Percentiles rank a stretch among this genome's conserved stretches.
Evolutionary conservation across 495 filamentous ascomycete species (phyloP).

Genomic region (Penicillium daleae): DNA sequence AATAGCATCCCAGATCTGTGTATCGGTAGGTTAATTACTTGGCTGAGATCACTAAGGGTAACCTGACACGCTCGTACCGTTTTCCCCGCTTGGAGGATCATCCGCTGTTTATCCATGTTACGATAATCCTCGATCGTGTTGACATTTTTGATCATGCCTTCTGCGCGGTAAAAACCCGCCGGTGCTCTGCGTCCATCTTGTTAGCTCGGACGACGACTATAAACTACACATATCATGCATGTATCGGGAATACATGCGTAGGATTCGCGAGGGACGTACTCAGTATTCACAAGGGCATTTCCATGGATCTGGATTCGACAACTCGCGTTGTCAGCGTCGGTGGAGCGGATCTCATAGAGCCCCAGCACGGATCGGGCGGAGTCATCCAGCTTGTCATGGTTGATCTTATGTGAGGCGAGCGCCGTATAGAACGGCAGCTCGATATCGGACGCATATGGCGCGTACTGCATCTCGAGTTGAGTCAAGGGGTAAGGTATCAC

Average conservation of each 20-base stretch:
- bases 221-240: background rate
- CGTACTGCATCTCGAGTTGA: conserved; percentile 59
- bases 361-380: conserved; percentile 86
- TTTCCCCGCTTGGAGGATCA: conserved; percentile 73
- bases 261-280: conserved; percentile 52
- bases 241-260: no score
- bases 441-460: conserved; percentile 88
- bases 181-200: conserved; percentile 60
- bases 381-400: conserved; percentile 94
- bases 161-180: conserved; percentile 73
- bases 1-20: conserved; percentile 94
- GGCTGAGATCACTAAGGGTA: background rate
- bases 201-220: conserved; percentile 9
- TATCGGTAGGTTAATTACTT: background rate
- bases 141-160: conserved; percentile 93
- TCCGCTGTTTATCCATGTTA: conserved; percentile 68
- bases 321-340: conserved; percentile 68
- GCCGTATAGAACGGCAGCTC: conserved; percentile 93
- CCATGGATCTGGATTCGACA: conserved; percentile 87
- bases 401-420: conserved; percentile 86
- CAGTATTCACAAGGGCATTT: conserved; percentile 77
- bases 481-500: background rate
- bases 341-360: conserved; percentile 79
- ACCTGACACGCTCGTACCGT: conserved; percentile 59
- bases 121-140: conserved; percentile 96